Conservation (phyloP, 805 yeast genomes). For the Candida boleticola region DNA sequence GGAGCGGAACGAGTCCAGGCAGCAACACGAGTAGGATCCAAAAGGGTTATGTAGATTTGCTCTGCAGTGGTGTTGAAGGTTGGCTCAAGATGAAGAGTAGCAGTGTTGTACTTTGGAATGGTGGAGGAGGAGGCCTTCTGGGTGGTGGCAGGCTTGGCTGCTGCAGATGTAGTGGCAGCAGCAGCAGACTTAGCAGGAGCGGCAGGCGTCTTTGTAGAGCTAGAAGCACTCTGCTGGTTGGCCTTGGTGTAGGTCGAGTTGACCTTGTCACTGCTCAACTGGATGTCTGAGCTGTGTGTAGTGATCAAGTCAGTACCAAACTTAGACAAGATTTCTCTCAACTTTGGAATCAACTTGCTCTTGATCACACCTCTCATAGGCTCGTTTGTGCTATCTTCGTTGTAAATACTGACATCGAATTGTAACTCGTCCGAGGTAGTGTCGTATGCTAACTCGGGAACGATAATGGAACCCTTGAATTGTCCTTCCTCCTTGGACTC, state of each 20-base stretch:
- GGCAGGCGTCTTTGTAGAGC: constrained; percentile 6
- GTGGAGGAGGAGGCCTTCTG: constrained; percentile 11
- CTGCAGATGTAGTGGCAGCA: constrained; percentile 11
- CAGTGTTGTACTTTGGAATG: constrained; percentile 73
- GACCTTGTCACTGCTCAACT: constrained; percentile 54
- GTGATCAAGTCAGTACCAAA: constrained; percentile 79
- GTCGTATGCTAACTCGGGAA: constrained; percentile 95
- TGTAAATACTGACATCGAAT: constrained; percentile 69
- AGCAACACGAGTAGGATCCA: constrained; percentile 74
- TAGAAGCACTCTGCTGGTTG: constrained; percentile 44
- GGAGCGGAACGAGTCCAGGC: constrained; percentile 87
- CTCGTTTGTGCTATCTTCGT: constrained; percentile 47
- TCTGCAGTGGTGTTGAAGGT: constrained; percentile 85
- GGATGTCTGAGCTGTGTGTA: constrained; percentile 83
- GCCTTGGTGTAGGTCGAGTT: constrained; percentile 43
- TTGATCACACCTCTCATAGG: constrained; percentile 53
- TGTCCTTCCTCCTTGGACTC: constrained; percentile 27
- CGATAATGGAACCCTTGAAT: constrained; percentile 68
- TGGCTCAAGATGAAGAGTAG: constrained; percentile 74
- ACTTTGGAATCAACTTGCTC: constrained; percentile 59
- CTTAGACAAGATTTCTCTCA: constrained; percentile 55
- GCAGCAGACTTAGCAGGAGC: background rate
- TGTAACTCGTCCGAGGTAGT: constrained; percentile 82
- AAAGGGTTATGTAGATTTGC: constrained; percentile 73
- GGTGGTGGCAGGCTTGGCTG: background rate